Evolutionary conservation across 371 early-diverging fungal genomes (phyloP), one percentile per base, ranked within the genome.

Genomic region (Rozella allomycis): DNA sequence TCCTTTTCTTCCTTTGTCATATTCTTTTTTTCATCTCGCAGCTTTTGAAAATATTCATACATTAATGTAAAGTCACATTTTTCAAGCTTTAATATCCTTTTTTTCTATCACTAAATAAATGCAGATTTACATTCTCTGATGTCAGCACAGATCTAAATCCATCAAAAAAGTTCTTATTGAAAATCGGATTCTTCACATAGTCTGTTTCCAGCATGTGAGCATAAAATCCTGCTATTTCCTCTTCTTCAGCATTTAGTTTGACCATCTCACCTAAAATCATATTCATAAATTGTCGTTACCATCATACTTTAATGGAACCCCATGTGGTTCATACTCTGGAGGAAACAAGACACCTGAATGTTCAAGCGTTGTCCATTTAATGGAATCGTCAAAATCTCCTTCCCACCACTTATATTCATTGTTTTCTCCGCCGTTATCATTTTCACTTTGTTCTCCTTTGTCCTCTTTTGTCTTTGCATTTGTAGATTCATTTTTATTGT

Each of bases 181-280:
- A 94, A 1, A 57, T 67, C 13, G 68, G 67, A 43, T 93, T 90
- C 37, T 60, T 54, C 17, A 56, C 86, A 34, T 79, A 72, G 25
- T 85, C 84, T 0, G 86, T 77, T 12, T 70, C 80, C 16, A 93
- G 32, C 16, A 85, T 28, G 12, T 69, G 75, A 12, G 85, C 96
- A 60, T 72, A 94, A 50, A 91, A 94, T 14, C 70, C 72, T 5
- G 91, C 93, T 0, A 91, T 78, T 41, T 94, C 96, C 46, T 94
- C 96, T 0, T 81, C 74, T 31, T 67, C 73, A 1, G 90, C 80
- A 0, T 49, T 50, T 9, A 94, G 54, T 1, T 44, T 51, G n/a
- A 93, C 46, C 2, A 50, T 52, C 22, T 69, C 52, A 2, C 61
- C 66, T 54, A 25, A 17, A 20, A 31, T 4, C 30, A 13, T 14